Percentiles rank a stretch among this genome's conserved stretches.
Evolutionary conservation across 2,329 filamentous ascomycete species (phyloP).

Genomic region (Chalaropsis thielavioides): DNA sequence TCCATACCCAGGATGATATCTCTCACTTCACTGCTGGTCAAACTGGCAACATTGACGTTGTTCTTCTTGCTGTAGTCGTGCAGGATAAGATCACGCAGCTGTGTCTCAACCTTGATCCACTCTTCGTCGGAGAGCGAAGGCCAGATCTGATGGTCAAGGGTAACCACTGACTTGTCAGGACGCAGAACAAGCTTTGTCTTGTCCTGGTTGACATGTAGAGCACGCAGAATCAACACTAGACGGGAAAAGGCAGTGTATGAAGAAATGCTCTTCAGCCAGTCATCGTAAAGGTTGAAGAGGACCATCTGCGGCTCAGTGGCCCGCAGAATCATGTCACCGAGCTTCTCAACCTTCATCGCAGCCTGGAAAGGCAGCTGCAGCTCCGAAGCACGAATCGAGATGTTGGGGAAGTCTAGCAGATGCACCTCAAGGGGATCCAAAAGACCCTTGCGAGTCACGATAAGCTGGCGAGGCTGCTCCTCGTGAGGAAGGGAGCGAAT

Average conservation of each 20-base stretch:
- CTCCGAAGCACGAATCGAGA: slow-evolving; percentile 94
- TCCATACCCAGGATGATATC: slow-evolving; percentile 99
- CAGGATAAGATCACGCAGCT: slow-evolving; percentile 84
- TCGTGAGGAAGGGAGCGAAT: slow-evolving; percentile 92
- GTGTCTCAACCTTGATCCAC: slow-evolving; percentile 99
- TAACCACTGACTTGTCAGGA: slow-evolving; percentile 96
- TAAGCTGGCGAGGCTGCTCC: slow-evolving; percentile 97
- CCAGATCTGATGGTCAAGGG: slow-evolving; percentile 98
- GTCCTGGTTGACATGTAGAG: slow-evolving; percentile 92
- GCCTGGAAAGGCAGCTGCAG: slow-evolving; percentile 96
- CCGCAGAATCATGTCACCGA: slow-evolving; percentile 95
- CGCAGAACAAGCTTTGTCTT: slow-evolving; percentile 93
- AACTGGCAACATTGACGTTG: slow-evolving; percentile 93
- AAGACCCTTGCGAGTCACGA: slow-evolving; percentile 93
- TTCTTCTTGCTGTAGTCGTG: slow-evolving; percentile 99
- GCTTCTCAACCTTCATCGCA: slow-evolving; percentile 98
- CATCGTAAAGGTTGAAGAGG: slow-evolving; percentile 95
- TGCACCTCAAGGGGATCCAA: slow-evolving; percentile 95
- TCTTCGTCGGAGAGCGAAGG: slow-evolving; percentile 86
- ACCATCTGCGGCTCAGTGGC: slow-evolving; percentile 99
- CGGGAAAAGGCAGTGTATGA: slow-evolving; percentile 98
- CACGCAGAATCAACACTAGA: slow-evolving; percentile 81
- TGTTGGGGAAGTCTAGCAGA: slow-evolving; percentile 95
- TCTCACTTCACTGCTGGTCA: slow-evolving; percentile 92
- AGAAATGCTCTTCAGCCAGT: slow-evolving; percentile 96